Base-by-base conservation (phyloP, 1,284 basidiomycete species). In the Cystobasidiaceae sp. region DNA sequence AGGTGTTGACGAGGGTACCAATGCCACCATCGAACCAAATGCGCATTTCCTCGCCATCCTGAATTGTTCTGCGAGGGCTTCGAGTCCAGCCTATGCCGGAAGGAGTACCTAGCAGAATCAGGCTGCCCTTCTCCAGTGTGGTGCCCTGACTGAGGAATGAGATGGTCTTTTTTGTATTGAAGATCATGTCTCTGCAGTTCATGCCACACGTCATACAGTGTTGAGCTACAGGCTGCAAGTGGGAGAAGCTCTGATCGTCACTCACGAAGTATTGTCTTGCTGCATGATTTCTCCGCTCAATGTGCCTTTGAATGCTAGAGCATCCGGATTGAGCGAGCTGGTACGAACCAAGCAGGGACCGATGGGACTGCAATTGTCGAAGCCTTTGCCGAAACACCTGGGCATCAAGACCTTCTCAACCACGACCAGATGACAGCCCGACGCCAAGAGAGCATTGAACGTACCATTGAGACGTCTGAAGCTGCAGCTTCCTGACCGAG, bases 371-470 rank as follows among this genome's bases (percentile, higher is more conserved):
- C 41, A 30, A 25, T 65, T 56, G 37, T 65, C 62, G 23, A 65
- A 56, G 5, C 62, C 62, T 57, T 65, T 65, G 41, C 62, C 62
- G 54, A 65, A 65, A 27, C 62, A 65, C 52, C 51, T 65, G 17
- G 17, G n/a, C 11, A 1, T 5, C 13, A 13, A 37, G 19, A 41
- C 15, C 27, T 1, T 3, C 6, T 30, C 17, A 39, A 41, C 27
- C 39, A 27, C 4, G 41, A 25, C 41, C 33, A 11, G 19, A 28
- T 37, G 23, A 5, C 19, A 27, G 1, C 7, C 11, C 11, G n/a
- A 21, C 0, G 32, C 6, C 27, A 3, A 25, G 19, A n/a, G 4
- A 25, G 4, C 23, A 15, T 25, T n/a, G 2, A 17, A n/a, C 45
- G 17, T 23, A 33, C 15, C 17, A 41, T 19, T 27, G 34, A 1